Evolutionary conservation across 2,329 filamentous ascomycete genomes (phyloP).

Genomic region (Tolypocladium capitatum): DNA sequence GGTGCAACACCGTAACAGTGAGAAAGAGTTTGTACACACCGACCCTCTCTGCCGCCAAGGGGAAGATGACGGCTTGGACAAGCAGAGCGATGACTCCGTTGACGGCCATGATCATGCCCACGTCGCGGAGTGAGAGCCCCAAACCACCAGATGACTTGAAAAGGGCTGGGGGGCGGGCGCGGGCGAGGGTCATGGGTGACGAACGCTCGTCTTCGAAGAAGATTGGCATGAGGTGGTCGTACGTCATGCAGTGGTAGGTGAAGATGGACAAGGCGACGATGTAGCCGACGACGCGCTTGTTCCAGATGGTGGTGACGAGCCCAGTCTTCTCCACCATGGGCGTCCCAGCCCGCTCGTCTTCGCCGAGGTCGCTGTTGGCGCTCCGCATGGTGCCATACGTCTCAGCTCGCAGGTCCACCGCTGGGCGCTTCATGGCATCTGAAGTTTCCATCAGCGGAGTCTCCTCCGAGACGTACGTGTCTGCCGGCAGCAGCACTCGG

Average conservation of each 20-base stretch:
- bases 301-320: slow-evolving; percentile 30
- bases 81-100: slow-evolving; percentile 46
- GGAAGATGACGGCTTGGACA: slow-evolving; percentile 48
- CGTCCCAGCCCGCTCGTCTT: slow-evolving; percentile 19
- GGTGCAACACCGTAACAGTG: slow-evolving; percentile 44
- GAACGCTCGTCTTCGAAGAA: slow-evolving; percentile 70
- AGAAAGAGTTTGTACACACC: slow-evolving; percentile 49
- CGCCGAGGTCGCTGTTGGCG: slow-evolving; percentile 30
- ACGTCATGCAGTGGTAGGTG: slow-evolving; percentile 91
- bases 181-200: slow-evolving; percentile 22
- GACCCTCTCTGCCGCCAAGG: slow-evolving; percentile 41
- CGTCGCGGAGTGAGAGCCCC: slow-evolving; percentile 47
- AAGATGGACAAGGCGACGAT: slow-evolving; percentile 78
- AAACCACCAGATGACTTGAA: slow-evolving; percentile 49
- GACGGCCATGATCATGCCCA: slow-evolving; percentile 47
- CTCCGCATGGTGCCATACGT: slow-evolving; percentile 60
- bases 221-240: slow-evolving; percentile 82
- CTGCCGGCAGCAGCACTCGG: slow-evolving; percentile 29
- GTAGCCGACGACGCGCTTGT: slow-evolving; percentile 56
- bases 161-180: slow-evolving; percentile 20
- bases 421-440: slow-evolving; percentile 58
- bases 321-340: slow-evolving; percentile 19
- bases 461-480: slow-evolving; percentile 45
- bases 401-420: slow-evolving; percentile 62
- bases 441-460: slow-evolving; percentile 66